phyloP scores from a whole-genome alignment of 257 asterid genomes.

The Asclepias syriaca region DNA sequence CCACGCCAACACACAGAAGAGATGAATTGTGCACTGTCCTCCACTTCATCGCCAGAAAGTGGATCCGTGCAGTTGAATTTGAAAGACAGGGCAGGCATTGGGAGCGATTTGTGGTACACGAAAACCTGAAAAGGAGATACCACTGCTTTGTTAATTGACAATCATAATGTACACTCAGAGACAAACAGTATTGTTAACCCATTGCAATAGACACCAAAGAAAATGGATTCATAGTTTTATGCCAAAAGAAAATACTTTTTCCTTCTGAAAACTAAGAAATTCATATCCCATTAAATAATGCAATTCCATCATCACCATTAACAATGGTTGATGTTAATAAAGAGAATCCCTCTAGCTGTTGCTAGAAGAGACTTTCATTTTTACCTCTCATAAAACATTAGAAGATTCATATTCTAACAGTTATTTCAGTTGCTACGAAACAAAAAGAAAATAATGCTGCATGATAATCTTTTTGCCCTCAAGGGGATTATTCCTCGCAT shows the following conservation, averaged over 20 bases:
- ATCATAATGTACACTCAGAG: too few species aligned
- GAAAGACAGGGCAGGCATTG: conserved; percentile 77
- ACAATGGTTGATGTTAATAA: too few species aligned
- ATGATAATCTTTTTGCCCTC: too few species aligned
- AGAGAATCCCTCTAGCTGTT: background rate
- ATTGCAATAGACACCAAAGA: too few species aligned
- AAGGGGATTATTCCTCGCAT: too few species aligned
- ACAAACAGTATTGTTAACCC: too few species aligned
- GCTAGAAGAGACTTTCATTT: background rate
- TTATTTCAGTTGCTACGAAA: background rate
- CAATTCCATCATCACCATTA: too few species aligned
- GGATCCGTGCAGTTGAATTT: conserved; percentile 68
- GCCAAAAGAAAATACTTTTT: too few species aligned
- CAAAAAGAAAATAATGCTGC: background rate
- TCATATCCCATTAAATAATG: too few species aligned
- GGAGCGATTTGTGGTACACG: conserved; percentile 84
- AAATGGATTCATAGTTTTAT: too few species aligned
- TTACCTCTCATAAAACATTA: background rate
- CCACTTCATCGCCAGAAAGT: conserved; percentile 62
- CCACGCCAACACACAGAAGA: conserved; percentile 97
- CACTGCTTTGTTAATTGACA: too few species aligned
- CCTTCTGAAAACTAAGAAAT: too few species aligned
- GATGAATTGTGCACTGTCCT: conserved; percentile 73
- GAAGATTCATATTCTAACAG: background rate
- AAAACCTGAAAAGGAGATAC: conserved; percentile 45